Evolutionary conservation across 495 filamentous ascomycete species (phyloP).

Genomic region (Hamigera avellanea): DNA sequence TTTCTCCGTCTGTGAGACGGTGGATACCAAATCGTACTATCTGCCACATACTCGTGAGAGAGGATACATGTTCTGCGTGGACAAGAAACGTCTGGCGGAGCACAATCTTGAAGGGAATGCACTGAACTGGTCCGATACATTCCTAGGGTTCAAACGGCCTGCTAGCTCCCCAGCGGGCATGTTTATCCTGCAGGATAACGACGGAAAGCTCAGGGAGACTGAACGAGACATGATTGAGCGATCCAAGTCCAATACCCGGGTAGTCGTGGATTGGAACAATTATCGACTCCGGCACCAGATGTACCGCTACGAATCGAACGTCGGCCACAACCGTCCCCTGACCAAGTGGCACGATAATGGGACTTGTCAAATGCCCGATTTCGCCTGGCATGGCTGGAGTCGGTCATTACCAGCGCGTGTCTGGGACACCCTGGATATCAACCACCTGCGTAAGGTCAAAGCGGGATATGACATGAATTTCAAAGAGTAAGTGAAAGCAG

Average conservation of each 20-base stretch:
- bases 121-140: conserved; percentile 21
- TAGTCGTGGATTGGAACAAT: conserved; percentile 38
- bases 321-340: conserved; percentile 38
- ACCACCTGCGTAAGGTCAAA: conserved; percentile 33
- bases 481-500: conserved; percentile 42
- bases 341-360: conserved; percentile 46
- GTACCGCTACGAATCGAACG: conserved; percentile 29
- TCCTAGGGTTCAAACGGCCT: conserved; percentile 37
- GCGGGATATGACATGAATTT: conserved; percentile 45
- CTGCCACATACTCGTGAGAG: conserved; percentile 68
- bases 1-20: conserved; percentile 20
- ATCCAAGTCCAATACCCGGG: conserved; percentile 4
- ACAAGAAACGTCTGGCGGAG: conserved; percentile 22
- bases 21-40: conserved; percentile 70
- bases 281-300: conserved; percentile 45
- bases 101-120: conserved; percentile 6
- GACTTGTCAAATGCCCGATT: conserved; percentile 40
- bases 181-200: conserved; percentile 49
- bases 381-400: conserved; percentile 39
- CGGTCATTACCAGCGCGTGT: conserved; percentile 42
- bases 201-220: conserved; percentile 41
- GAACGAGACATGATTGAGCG: conserved; percentile 24
- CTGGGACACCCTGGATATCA: conserved; percentile 58
- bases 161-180: conserved; percentile 53
- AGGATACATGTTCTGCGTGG: conserved; percentile 59